Conservation (phyloP, 768 basidiomycete species). For the Macrolepiota fuliginosa region DNA sequence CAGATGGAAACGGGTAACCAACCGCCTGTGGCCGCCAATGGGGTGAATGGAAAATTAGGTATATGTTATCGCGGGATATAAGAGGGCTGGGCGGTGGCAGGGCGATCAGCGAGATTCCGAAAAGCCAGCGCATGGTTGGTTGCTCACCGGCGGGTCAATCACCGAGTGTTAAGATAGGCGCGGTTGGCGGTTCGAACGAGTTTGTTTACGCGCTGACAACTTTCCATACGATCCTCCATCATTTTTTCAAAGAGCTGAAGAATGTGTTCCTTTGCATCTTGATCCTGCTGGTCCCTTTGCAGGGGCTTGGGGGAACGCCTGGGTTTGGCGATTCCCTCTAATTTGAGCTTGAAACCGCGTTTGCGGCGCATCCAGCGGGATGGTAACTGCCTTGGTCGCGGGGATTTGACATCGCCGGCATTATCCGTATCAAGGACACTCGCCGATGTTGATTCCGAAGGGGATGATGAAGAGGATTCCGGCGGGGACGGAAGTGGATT, state of each 20-base stretch:
- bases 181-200: slow-evolving; percentile 49
- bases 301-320: slow-evolving; percentile 20
- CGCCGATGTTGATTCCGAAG: background rate
- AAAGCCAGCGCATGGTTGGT: background rate
- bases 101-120: slow-evolving; percentile 5
- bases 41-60: background rate
- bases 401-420: background rate
- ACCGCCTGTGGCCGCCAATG: background rate
- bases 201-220: slow-evolving; percentile 63
- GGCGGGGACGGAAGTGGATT: slow-evolving; percentile 4
- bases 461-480: background rate
- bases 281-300: slow-evolving; percentile 13
- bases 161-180: slow-evolving; percentile 25
- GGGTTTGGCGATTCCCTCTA: slow-evolving; percentile 28
- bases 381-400: slow-evolving; percentile 13
- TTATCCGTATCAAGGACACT: background rate
- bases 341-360: slow-evolving; percentile 50
- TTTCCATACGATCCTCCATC: slow-evolving; percentile 74
- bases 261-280: slow-evolving; percentile 40
- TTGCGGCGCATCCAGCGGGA: slow-evolving; percentile 59
- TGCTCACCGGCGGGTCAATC: slow-evolving; percentile 10
- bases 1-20: background rate
- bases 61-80: background rate
- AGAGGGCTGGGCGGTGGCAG: background rate
- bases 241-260: slow-evolving; percentile 69